Base-by-base conservation (phyloP, 202 grass and related monocot species). In the Setaria viridis region DNA sequence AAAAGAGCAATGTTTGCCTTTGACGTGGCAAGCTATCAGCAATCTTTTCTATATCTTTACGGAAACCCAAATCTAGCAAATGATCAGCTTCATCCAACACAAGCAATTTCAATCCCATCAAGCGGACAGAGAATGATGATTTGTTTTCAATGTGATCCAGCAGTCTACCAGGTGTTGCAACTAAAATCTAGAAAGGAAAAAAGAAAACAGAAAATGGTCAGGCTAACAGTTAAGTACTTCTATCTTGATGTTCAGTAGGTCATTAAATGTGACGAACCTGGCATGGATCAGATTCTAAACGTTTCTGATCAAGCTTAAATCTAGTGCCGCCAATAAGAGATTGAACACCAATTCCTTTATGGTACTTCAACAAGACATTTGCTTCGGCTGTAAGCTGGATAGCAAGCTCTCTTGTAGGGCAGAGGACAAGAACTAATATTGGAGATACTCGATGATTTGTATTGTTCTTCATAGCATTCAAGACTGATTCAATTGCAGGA, bases 51-150 rank as follows among this genome's bases (percentile, higher is more conserved):
- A 95, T 79, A 57, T 99, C 93, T 86, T 95, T 94, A 74, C 88
- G 87, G 84, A 95, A 99, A 86, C 91, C 96, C 79, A 99, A 92
- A 84, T 92, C 91, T 74, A 99, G 82, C 58, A 99, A 91, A 89
- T 99, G 93, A 78, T 99, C 93, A 77, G 93, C 91, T 99, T 99
- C 96, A 94, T 95, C 96, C 87, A 99, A 86, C 33, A 99, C 90
- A 77, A 99, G 88, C 73, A 99, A 84, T 77, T 99, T 99, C 87
- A 99, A 92, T 86, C 91, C 91, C 96, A 95, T 99, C 89, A 95
- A 92, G 37, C 93, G 91, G 55, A 94, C 84, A 89, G 93, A 99
- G 77, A 99, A 95, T 62, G 91, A 92, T 21, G 93, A 92, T 85
- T 84, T 99, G 47, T 99, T 94, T 77, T 99, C 96, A 90, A 99